These are phyloP conservation scores for Berkeleyomyces rouxiae DNA, from an alignment of 2,329 filamentous ascomycete species.

Conservation along the genomic window DNA sequence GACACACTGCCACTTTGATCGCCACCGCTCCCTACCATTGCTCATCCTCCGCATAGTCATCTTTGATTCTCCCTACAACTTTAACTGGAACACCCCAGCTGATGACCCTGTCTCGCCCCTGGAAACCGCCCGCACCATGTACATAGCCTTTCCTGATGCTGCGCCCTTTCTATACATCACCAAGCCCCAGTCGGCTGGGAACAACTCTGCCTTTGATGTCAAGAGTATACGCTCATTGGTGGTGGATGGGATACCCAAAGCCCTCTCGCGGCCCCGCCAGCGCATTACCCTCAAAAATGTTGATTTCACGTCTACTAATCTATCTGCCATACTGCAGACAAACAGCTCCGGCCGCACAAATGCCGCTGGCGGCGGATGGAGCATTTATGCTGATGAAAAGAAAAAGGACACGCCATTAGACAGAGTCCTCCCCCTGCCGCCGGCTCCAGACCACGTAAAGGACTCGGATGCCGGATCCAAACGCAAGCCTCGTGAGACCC, in stretches of 20 bases:
- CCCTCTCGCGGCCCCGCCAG: slow-evolving; percentile 56
- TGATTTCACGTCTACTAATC: slow-evolving; percentile 51
- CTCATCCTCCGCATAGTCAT: slow-evolving; percentile 65
- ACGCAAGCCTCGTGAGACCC: background rate
- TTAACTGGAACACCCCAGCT: slow-evolving; percentile 13
- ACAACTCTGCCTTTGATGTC: slow-evolving; percentile 32
- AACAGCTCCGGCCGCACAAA: slow-evolving; percentile 55
- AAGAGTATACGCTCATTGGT: slow-evolving; percentile 54
- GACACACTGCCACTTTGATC: slow-evolving; percentile 65
- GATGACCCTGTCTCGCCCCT: background rate
- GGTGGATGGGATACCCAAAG: slow-evolving; percentile 65
- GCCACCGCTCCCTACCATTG: slow-evolving; percentile 51
- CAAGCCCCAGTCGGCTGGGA: slow-evolving; percentile 29
- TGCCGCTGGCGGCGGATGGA: slow-evolving; percentile 61
- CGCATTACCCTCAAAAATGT: slow-evolving; percentile 55
- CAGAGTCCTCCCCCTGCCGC: slow-evolving; percentile 27
- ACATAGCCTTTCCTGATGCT: slow-evolving; percentile 67
- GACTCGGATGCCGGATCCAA: background rate
- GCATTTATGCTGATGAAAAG: slow-evolving; percentile 54
- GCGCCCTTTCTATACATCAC: slow-evolving; percentile 58
- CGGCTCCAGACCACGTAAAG: slow-evolving; percentile 19
- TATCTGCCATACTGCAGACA: slow-evolving; percentile 51
- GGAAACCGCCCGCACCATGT: slow-evolving; percentile 48
- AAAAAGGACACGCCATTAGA: slow-evolving; percentile 39
- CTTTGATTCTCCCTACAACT: slow-evolving; percentile 56